Percentiles rank a stretch among this genome's conserved stretches.
These are phyloP conservation scores for Naematelia aurantialba DNA, from an alignment of 768 basidiomycete genomes.

Conservation along the genomic window DNA sequence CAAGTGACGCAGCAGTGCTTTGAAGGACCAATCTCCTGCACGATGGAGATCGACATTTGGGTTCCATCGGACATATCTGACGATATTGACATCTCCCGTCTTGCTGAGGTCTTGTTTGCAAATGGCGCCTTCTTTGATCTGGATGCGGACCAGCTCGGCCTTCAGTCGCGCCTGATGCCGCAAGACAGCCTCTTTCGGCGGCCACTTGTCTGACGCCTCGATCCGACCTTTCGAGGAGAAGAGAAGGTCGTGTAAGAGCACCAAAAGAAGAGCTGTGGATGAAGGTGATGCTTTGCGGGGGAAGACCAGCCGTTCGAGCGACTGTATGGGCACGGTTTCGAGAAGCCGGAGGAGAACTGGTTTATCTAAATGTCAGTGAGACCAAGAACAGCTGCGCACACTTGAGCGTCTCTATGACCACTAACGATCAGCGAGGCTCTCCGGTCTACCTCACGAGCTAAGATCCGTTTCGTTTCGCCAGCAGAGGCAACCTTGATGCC, in stretches of 20 bases:
- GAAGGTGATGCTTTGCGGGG: constrained; percentile 50
- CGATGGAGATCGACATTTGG: constrained; percentile 41
- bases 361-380: constrained; percentile 61
- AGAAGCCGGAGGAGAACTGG: constrained; percentile 69
- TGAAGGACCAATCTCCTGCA: constrained; percentile 18
- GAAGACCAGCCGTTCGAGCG: constrained; percentile 70
- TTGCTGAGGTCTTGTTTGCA: constrained; percentile 45
- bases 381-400: constrained; percentile 59
- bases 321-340: constrained; percentile 62
- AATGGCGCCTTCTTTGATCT: constrained; percentile 46
- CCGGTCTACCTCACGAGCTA: constrained; percentile 40
- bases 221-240: constrained; percentile 69
- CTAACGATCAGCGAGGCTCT: constrained; percentile 32
- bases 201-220: constrained; percentile 78
- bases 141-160: constrained; percentile 66
- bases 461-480: constrained; percentile 45
- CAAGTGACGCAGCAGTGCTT: constrained; percentile 14
- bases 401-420: constrained; percentile 92
- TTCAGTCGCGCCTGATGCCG: constrained; percentile 85
- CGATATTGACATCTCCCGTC: constrained; percentile 38
- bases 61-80: constrained; percentile 49
- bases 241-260: constrained; percentile 87
- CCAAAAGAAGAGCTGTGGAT: constrained; percentile 70
- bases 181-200: constrained; percentile 78
- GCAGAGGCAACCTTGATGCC: constrained; percentile 30